Evolutionary conservation across 768 basidiomycete species (phyloP), one percentile per base, ranked within the genome.

Genomic region (Pleurotus giganteus): DNA sequence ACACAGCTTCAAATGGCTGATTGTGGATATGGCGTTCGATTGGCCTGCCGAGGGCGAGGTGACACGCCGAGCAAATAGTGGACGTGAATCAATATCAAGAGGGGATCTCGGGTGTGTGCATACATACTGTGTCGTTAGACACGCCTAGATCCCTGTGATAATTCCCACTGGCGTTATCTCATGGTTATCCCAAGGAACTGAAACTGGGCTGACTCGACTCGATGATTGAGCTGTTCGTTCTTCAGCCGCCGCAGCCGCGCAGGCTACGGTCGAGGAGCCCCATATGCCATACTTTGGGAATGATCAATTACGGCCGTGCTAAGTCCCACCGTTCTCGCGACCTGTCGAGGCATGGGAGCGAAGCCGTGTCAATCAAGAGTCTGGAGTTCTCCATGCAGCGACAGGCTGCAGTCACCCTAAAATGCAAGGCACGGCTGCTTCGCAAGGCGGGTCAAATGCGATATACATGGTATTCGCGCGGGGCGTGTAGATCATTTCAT

Each of bases 81-180:
- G 39, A 41, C n/a, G 11, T 27, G 12, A 47, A 27, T 15, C 11
- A 12, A 17, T 31, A 29, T 47, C 46, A 47, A 47, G 28, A 29
- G 46, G 46, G 15, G 2, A 17, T 47, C 28, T 47, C 39, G 39
- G 19, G 15, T n/a, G n/a, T n/a, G n/a, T n/a, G n/a, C n/a, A n/a
- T n/a, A n/a, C n/a, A n/a, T n/a, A n/a, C n/a, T n/a, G n/a, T n/a
- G n/a, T n/a, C n/a, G n/a, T n/a, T n/a, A n/a, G n/a, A n/a, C n/a
- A n/a, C n/a, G n/a, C n/a, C n/a, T n/a, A n/a, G n/a, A n/a, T 15
- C 46, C 46, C 28, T 47, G 46, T 31, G 46, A 32, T 47, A 19
- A 6, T 47, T 47, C 46, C 28, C 46, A 47, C 46, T 47, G 46
- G n/a, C 26, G 46, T 47, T n/a, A 47, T 29, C 46, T 15, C 24